phyloP scores from a whole-genome alignment of 1,284 basidiomycete species.

The Naganishia albida region DNA sequence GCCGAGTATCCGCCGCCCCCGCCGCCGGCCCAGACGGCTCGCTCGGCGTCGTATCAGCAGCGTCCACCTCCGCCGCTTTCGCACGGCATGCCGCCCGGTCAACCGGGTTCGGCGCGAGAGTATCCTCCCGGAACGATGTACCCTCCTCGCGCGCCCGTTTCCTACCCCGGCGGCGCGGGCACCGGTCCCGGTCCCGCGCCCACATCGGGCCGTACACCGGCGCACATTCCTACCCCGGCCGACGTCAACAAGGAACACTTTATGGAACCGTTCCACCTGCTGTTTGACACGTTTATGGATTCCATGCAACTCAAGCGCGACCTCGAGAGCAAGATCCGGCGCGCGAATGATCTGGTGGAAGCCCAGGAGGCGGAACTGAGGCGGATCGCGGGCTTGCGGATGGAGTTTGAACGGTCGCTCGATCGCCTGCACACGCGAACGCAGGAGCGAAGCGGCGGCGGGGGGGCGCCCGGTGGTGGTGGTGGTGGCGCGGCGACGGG shows the following conservation, averaged over 20 bases:
- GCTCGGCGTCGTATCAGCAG: conserved; percentile 6
- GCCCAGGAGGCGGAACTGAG: conserved; percentile 31
- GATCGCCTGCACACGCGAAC: conserved; percentile 15
- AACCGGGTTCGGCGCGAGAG: conserved; percentile 6
- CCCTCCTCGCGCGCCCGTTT: conserved; percentile 1
- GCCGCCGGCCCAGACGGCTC: not conserved
- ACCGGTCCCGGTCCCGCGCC: no score
- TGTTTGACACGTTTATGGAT: conserved; percentile 34
- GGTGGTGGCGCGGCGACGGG: no score
- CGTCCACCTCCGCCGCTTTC: conserved; percentile 13
- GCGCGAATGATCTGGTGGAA: conserved; percentile 34
- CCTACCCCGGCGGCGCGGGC: not conserved
- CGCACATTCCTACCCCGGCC: not conserved
- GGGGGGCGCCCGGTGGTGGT: not conserved
- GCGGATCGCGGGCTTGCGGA: conserved; percentile 23
- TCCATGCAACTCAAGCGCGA: conserved; percentile 32
- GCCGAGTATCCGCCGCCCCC: conserved; percentile 1
- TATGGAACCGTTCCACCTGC: conserved; percentile 32
- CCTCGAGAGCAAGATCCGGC: conserved; percentile 27
- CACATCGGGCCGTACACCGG: no score
- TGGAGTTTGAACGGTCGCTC: conserved; percentile 28
- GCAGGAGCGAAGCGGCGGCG: conserved; percentile 12
- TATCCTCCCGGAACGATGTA: conserved; percentile 25
- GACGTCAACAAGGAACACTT: conserved; percentile 30
- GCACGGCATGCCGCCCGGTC: conserved; percentile 13